Evolutionary conservation across 2,329 filamentous ascomycete genomes (phyloP), one percentile per base, ranked within the genome.

Genomic region (Trichophyton rubrum): DNA sequence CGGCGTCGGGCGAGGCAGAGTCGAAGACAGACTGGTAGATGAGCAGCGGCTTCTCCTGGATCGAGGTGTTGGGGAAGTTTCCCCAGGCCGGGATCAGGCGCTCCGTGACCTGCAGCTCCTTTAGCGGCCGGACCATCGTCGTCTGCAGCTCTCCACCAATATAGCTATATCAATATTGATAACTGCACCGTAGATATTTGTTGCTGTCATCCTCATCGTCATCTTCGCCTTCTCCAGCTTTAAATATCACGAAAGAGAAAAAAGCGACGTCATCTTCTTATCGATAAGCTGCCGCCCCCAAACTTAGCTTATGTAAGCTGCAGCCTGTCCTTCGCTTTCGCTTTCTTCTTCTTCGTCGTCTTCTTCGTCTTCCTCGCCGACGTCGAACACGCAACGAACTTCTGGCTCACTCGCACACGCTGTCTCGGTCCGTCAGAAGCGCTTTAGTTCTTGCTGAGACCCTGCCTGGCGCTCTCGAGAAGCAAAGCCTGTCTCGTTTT

Each of bases 1-100:
- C 80, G 1, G 75, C 68, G 2, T 77, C 75, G 2, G 82, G 73
- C 3, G 77, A 75, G 35, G 35, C 17, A 15, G 73, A 68, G 3
- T 73, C 69, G 65, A 88, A 86, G 40, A 77, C 81, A 13, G 73
- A 75, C 68, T 85, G 84, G 72, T 88, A 88, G 69, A 88, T 83
- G 51, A 87, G 69, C 27, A 89, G 77, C 0, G 85, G 85, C 63
- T 83, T 83, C 60, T 79, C 73, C 67, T 84, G 81, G 60, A 86
- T 78, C 3, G 81, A 82, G 43, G 84, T 86, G 69, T 89, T 89
- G 20, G 86, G 85, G 40, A 83, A 77, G 3, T 77, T 73, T 27
- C 72, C 69, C 70, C 84, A 79, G 11, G 79, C 73, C 3, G 83
- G 80, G 62, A 89, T 87, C 27, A 78, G 74, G 68, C 85, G 79